Evolutionary conservation across 257 asterid genomes (phyloP).

Genomic region (Plantago ovata): DNA sequence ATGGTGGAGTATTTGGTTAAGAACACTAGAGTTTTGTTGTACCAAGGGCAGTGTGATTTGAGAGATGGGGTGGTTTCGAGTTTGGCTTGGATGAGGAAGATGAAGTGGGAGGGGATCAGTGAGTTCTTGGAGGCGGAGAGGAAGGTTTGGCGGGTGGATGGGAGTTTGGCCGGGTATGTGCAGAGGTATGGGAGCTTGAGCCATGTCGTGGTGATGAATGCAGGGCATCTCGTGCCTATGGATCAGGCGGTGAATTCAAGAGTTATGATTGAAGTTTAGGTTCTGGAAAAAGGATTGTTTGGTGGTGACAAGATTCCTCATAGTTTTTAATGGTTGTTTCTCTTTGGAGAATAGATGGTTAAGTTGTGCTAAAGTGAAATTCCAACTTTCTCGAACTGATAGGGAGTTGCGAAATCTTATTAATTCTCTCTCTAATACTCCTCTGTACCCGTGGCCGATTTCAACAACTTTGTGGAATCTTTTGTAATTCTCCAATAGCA

Average conservation of each 20-base stretch:
- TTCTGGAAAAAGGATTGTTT: slow-evolving; percentile 58
- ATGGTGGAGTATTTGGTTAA: slow-evolving; percentile 67
- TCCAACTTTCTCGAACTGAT: too few relatives aligned
- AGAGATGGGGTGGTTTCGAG: slow-evolving; percentile 66
- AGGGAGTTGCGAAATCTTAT: too few relatives aligned
- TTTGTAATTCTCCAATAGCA: too few relatives aligned
- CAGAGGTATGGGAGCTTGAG: slow-evolving; percentile 58
- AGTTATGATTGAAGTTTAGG: slow-evolving; percentile 81
- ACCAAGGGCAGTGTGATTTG: slow-evolving; percentile 76
- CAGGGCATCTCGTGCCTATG: slow-evolving; percentile 84
- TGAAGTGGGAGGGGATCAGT: slow-evolving; percentile 57
- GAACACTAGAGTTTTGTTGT: slow-evolving; percentile 56
- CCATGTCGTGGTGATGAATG: slow-evolving; percentile 64
- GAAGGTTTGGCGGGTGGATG: slow-evolving; percentile 54
- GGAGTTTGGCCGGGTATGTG: slow-evolving; percentile 70
- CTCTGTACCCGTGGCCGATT: too few relatives aligned
- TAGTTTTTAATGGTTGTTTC: slow-evolving; percentile 11
- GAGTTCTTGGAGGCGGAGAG: slow-evolving; percentile 62
- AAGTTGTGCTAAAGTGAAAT: too few relatives aligned
- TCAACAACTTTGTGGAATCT: too few relatives aligned
- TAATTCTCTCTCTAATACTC: too few relatives aligned
- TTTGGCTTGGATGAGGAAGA: slow-evolving; percentile 64
- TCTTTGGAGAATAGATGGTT: too few relatives aligned
- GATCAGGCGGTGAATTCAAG: slow-evolving; percentile 73
- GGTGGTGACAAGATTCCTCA: slow-evolving; percentile 18